Conservation (phyloP, 2,329 filamentous ascomycete genomes). For the Xylariaceae sp. region DNA sequence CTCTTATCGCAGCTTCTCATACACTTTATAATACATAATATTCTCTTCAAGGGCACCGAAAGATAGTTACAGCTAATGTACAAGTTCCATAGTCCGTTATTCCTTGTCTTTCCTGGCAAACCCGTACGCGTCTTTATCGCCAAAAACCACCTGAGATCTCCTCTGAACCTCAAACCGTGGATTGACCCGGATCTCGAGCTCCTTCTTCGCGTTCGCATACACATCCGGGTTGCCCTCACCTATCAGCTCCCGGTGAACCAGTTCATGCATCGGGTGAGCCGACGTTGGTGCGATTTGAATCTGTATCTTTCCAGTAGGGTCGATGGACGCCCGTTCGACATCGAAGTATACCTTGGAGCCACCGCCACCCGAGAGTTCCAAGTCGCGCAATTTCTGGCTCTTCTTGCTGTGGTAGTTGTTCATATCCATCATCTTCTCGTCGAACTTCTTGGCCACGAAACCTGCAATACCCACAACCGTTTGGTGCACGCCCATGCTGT, state of each 20-base stretch:
- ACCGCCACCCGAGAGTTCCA: conserved; percentile 47
- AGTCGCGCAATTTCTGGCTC: conserved; percentile 26
- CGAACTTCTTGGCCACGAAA: conserved; percentile 45
- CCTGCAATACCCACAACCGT: conserved; percentile 53
- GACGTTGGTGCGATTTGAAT: conserved; percentile 40
- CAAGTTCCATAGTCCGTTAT: not conserved
- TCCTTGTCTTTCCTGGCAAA: conserved; percentile 19
- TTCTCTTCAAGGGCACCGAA: not conserved
- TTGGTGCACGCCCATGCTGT: conserved; percentile 18
- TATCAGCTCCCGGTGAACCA: conserved; percentile 45
- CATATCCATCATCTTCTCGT: conserved; percentile 43
- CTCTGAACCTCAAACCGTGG: too few species aligned
- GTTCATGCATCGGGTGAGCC: conserved; percentile 31
- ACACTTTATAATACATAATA: conserved; percentile 11
- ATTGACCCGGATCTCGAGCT: too few species aligned
- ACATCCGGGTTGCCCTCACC: conserved; percentile 30
- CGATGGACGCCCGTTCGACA: conserved; percentile 47
- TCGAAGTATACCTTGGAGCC: conserved; percentile 54
- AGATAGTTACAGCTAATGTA: conserved; percentile 1
- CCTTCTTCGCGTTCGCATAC: conserved; percentile 7
- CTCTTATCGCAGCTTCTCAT: conserved; percentile 5
- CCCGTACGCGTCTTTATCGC: conserved; percentile 38
- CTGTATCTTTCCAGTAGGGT: conserved; percentile 48
- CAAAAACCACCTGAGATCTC: conserved; percentile 13
- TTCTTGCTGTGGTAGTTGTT: conserved; percentile 16